phyloP scores from a whole-genome alignment of 164 flowering plant genomes.

The Kingdonia uniflora region DNA sequence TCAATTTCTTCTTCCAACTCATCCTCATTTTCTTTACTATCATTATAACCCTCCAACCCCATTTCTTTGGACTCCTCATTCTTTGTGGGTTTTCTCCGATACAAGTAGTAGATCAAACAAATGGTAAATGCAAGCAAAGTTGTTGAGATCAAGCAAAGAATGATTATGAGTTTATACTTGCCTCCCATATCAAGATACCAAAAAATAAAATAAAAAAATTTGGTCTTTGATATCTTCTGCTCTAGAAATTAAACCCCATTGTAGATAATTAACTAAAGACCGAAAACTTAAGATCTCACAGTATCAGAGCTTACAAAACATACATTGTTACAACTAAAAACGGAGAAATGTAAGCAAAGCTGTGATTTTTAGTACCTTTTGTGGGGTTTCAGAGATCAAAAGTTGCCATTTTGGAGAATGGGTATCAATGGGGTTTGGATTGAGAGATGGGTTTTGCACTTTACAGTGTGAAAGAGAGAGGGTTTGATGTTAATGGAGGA shows the following conservation, averaged over 20 bases:
- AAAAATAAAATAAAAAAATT: too few relatives aligned
- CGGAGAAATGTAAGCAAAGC: not conserved
- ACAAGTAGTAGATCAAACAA: conserved; percentile 25
- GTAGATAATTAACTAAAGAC: too few relatives aligned
- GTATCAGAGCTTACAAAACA: too few relatives aligned
- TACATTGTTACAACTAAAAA: too few relatives aligned
- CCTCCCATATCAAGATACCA: conserved; percentile 18
- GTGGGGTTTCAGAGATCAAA: too few relatives aligned
- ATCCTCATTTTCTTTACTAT: conserved; percentile 13
- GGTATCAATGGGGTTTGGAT: not conserved
- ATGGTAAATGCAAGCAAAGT: conserved; percentile 15
- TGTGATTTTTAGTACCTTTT: too few relatives aligned
- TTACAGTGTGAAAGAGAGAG: too few relatives aligned
- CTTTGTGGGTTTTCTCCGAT: conserved; percentile 14
- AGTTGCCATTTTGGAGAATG: too few relatives aligned
- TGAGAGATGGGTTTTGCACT: not conserved
- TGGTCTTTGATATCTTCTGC: too few relatives aligned
- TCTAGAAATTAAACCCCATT: too few relatives aligned
- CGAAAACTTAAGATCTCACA: too few relatives aligned
- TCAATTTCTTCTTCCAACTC: conserved; percentile 20
- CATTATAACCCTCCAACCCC: conserved; percentile 13
- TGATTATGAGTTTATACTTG: conserved; percentile 24
- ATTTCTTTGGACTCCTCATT: conserved; percentile 13
- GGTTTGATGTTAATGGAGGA: not conserved
- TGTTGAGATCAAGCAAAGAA: conserved; percentile 18